A percentile compares a stretch with the other conserved stretches of the same genome.
Evolutionary conservation across 768 basidiomycete species (phyloP).

Genomic region (Hemileccinum rubropunctum): DNA sequence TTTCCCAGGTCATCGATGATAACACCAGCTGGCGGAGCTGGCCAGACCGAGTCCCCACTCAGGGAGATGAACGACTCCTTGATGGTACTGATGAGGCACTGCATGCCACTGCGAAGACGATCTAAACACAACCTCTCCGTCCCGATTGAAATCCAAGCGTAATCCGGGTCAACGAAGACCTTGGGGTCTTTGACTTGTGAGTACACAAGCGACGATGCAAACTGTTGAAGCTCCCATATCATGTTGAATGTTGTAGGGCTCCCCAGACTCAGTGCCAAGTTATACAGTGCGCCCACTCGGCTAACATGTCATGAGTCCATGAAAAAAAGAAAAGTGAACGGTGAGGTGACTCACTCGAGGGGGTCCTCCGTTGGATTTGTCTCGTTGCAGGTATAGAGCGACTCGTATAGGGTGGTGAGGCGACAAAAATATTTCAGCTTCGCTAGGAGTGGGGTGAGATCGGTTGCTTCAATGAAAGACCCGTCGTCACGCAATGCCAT

Average conservation of each 20-base stretch:
- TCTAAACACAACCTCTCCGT: neutral
- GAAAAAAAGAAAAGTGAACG: no score
- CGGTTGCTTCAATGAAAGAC: neutral
- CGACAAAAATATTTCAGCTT: constrained; percentile 7
- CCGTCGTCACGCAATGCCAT: neutral
- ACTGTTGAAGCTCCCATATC: constrained; percentile 9
- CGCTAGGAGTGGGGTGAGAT: neutral
- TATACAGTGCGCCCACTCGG: neutral
- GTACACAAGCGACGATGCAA: neutral
- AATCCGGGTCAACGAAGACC: neutral
- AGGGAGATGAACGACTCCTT: neutral
- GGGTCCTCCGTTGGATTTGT: neutral
- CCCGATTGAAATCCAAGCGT: neutral
- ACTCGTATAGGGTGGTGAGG: neutral
- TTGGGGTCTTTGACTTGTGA: constrained; percentile 2
- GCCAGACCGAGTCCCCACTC: neutral
- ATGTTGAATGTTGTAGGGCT: neutral
- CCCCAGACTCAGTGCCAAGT: neutral
- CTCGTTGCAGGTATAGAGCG: neutral
- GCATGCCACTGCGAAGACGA: neutral
- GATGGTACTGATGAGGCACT: neutral
- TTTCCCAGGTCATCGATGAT: neutral
- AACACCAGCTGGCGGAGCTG: fast-evolving
- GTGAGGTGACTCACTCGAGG: neutral
- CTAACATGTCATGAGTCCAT: no score